Evolutionary conservation across 352 stramenopile species (phyloP).

Genomic region (Globisporangium iwayamae): DNA sequence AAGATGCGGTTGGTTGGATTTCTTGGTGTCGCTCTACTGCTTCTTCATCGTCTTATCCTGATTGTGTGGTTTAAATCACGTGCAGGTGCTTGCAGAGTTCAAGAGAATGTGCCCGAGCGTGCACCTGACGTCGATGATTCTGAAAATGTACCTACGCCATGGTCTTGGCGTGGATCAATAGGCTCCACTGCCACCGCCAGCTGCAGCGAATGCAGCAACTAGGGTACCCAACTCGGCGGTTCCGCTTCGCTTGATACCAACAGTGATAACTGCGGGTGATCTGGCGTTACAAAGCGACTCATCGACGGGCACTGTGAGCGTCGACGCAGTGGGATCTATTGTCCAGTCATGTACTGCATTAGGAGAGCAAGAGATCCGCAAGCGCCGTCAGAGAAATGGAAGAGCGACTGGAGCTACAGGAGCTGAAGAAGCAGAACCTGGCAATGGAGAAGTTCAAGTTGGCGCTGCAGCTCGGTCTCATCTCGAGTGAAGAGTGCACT

Average conservation of each 20-base stretch:
- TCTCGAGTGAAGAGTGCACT: neutral
- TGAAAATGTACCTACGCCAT: too few species aligned
- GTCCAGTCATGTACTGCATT: too few species aligned
- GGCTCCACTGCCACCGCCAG: neutral
- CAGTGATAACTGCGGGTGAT: neutral
- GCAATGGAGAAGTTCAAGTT: neutral
- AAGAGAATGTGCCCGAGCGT: neutral
- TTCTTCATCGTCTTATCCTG: neutral
- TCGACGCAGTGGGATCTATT: neutral
- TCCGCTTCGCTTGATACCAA: too few species aligned
- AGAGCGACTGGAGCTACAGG: neutral
- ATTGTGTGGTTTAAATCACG: too few species aligned
- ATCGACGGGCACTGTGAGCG: neutral
- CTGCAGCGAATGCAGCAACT: too few species aligned
- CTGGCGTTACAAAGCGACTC: neutral
- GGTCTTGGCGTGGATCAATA: too few species aligned
- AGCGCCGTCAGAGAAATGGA: neutral
- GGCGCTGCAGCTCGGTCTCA: neutral
- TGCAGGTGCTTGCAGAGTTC: neutral
- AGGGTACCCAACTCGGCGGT: too few species aligned
- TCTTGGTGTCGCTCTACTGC: neutral
- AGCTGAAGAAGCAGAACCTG: slow-evolving; percentile 3
- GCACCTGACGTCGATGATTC: too few species aligned
- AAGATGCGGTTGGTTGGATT: too few species aligned
- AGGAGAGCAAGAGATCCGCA: too few species aligned